phyloP scores from a whole-genome alignment of 306 rosid genomes.

The Prosopis cineraria region DNA sequence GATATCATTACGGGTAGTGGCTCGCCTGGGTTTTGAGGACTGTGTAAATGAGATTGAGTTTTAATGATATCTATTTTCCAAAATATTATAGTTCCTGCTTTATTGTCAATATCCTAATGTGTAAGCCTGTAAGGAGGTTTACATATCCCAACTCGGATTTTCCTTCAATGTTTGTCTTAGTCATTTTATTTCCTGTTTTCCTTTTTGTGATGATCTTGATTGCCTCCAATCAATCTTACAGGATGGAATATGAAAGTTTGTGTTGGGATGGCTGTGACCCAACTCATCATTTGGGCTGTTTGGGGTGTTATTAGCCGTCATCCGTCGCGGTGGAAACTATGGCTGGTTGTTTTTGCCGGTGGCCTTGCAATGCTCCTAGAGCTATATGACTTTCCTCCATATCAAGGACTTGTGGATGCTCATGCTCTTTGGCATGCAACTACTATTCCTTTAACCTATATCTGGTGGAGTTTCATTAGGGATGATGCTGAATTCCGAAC shows the following conservation, averaged over 20 bases:
- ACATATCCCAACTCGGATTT: neutral
- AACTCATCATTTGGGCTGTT: slow-evolving; percentile 67
- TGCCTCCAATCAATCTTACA: slow-evolving; percentile 34
- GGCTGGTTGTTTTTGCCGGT: slow-evolving; percentile 58
- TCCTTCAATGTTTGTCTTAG: neutral
- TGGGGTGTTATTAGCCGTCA: slow-evolving; percentile 61
- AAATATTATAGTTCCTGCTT: neutral
- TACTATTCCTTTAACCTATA: slow-evolving; percentile 68
- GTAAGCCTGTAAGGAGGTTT: neutral
- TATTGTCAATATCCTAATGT: neutral
- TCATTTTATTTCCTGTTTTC: neutral
- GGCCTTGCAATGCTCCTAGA: slow-evolving; percentile 66
- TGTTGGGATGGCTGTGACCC: slow-evolving; percentile 59
- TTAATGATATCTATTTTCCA: neutral
- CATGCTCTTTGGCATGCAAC: slow-evolving; percentile 79
- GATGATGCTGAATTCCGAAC: slow-evolving; percentile 68
- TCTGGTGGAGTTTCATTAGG: slow-evolving; percentile 84
- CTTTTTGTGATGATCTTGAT: slow-evolving; percentile 16
- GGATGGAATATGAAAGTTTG: slow-evolving; percentile 88
- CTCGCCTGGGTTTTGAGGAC: neutral
- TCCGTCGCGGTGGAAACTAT: slow-evolving; percentile 71
- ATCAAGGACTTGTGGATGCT: slow-evolving; percentile 63
- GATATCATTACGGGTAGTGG: neutral
- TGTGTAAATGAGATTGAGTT: slow-evolving; percentile 1
- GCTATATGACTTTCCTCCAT: slow-evolving; percentile 73